Conservation (phyloP, 139 green algal species). For the Tetratostichococcus sp. region DNA sequence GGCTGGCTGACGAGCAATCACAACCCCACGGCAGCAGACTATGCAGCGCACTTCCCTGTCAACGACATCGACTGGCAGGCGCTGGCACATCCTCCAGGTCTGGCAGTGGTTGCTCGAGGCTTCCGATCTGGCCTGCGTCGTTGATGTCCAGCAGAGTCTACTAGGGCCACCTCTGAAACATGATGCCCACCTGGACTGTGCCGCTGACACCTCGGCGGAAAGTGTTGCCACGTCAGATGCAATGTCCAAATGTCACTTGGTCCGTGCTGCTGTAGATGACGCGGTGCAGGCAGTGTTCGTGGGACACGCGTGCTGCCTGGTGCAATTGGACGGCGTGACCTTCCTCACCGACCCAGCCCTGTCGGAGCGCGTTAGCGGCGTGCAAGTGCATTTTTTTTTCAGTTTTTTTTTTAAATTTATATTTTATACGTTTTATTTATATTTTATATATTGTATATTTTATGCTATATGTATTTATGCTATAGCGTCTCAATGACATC, state of each 20-base stretch:
- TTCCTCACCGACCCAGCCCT: slow-evolving; percentile 79
- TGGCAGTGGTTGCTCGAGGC: too few relatives aligned
- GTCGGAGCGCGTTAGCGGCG: slow-evolving; percentile 37
- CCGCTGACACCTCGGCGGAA: too few relatives aligned
- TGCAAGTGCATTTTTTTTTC: slow-evolving; percentile 17
- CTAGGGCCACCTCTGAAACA: too few relatives aligned
- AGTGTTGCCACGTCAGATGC: too few relatives aligned
- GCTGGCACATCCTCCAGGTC: slow-evolving; percentile 5
- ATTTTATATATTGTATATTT: too few relatives aligned
- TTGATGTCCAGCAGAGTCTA: too few relatives aligned
- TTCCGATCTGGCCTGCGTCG: too few relatives aligned
- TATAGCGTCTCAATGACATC: too few relatives aligned
- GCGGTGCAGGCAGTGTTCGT: slow-evolving; percentile 56
- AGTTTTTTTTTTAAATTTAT: too few relatives aligned
- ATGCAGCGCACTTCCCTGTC: slow-evolving; percentile 17
- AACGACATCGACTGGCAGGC: slow-evolving; percentile 9
- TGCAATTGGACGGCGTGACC: slow-evolving; percentile 58
- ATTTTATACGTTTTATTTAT: too few relatives aligned
- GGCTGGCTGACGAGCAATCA: slow-evolving; percentile 16
- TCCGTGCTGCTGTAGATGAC: slow-evolving; percentile 13
- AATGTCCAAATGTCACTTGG: background rate
- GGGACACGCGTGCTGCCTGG: slow-evolving; percentile 63
- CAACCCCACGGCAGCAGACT: slow-evolving; percentile 13
- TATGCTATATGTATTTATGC: too few relatives aligned
- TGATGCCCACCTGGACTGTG: too few relatives aligned